These are phyloP conservation scores for Poa pratensis DNA, from an alignment of 176 grass and related monocot genomes.

Conservation along the genomic window DNA sequence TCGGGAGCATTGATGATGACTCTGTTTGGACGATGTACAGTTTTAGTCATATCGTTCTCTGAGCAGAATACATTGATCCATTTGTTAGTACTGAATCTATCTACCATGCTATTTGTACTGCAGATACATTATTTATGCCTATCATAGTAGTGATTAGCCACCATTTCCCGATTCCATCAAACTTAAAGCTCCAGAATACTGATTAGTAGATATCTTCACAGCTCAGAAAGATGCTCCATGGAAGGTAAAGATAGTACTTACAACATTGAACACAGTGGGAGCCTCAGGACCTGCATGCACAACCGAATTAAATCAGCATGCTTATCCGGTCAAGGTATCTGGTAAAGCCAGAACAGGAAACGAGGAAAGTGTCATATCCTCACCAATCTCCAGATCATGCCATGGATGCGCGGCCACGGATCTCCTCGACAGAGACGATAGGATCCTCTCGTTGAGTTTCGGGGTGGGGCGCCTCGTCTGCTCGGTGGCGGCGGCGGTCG, in stretches of 20 bases:
- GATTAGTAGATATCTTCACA: not conserved
- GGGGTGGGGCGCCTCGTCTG: conserved; percentile 41
- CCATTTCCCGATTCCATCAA: not conserved
- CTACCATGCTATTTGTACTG: not conserved
- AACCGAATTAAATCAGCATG: conserved; percentile 19
- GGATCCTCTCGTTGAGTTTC: conserved; percentile 88
- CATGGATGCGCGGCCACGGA: conserved; percentile 90
- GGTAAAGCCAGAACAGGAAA: not conserved
- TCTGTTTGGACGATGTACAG: no score
- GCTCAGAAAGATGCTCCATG: not conserved
- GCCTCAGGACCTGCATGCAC: conserved; percentile 59
- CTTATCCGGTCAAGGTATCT: not conserved
- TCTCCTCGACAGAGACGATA: conserved; percentile 84
- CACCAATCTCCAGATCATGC: conserved; percentile 49
- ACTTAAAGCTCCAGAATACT: not conserved
- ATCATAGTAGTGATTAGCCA: not conserved
- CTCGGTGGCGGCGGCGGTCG: conserved; percentile 6
- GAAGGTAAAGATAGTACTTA: conserved; percentile 45
- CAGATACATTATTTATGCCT: not conserved
- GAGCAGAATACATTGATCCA: not conserved
- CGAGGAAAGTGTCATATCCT: not conserved
- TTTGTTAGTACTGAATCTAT: not conserved
- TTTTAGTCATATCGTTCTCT: not conserved
- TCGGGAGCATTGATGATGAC: not conserved
- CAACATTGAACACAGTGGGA: conserved; percentile 79